Evolutionary conservation across 805 yeast genomes (phyloP).

Genomic region (Myxozyma lipomycoides): DNA sequence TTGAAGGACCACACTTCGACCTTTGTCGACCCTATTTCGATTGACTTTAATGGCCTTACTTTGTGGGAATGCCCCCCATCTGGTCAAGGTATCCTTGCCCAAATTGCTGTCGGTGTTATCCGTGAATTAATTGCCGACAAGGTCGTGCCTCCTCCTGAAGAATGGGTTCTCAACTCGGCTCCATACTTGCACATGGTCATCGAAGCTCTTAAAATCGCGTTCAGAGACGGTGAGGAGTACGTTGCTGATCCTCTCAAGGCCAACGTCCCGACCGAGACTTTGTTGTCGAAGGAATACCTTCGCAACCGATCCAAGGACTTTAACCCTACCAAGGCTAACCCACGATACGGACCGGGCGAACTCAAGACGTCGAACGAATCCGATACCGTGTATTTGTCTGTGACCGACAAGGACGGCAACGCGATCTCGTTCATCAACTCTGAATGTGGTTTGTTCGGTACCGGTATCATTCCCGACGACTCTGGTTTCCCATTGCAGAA

Average conservation of each 20-base stretch:
- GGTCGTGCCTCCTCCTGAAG: conserved; percentile 42
- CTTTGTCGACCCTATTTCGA: conserved; percentile 59
- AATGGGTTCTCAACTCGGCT: conserved; percentile 55
- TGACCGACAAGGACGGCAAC: conserved; percentile 63
- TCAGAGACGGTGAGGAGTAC: conserved; percentile 69
- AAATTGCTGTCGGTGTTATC: conserved; percentile 64
- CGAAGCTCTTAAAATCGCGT: conserved; percentile 67
- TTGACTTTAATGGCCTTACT: conserved; percentile 50
- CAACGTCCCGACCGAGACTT: conserved; percentile 40
- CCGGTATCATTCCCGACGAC: conserved; percentile 57
- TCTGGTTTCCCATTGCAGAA: conserved; percentile 69
- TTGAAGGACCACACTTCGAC: conserved; percentile 55
- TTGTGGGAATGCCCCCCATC: conserved; percentile 85
- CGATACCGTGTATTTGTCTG: conserved; percentile 69
- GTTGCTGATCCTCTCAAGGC: conserved; percentile 54
- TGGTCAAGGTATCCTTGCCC: conserved; percentile 75
- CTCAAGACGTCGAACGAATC: conserved; percentile 56
- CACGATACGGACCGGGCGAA: conserved; percentile 44
- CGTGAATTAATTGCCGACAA: conserved; percentile 49
- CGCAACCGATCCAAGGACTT: conserved; percentile 49
- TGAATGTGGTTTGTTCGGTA: conserved; percentile 64
- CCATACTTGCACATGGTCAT: conserved; percentile 67
- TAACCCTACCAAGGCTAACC: conserved; percentile 41
- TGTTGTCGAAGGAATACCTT: conserved; percentile 51
- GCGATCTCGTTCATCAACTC: conserved; percentile 81